Conservation (phyloP, 2,329 filamentous ascomycete genomes). For the Orbilia brochopaga region DNA sequence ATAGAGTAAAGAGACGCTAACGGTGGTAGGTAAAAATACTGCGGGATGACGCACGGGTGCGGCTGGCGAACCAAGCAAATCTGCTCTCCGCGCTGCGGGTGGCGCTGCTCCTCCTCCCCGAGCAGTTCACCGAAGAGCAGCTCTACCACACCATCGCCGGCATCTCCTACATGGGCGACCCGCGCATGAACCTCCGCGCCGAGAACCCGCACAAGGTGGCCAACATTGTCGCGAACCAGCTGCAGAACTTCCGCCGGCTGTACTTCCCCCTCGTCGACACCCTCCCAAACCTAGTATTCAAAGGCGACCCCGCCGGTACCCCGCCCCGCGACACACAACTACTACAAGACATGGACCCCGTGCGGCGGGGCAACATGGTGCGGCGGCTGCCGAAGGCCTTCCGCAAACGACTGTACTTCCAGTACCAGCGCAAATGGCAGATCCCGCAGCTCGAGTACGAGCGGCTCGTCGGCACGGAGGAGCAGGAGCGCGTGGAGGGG, state of each 20-base stretch:
- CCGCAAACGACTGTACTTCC: slow-evolving; percentile 87
- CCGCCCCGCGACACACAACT: slow-evolving; percentile 67
- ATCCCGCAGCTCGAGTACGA: slow-evolving; percentile 85
- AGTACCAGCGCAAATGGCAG: slow-evolving; percentile 87
- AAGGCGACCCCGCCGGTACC: slow-evolving; percentile 65
- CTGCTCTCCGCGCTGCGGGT: slow-evolving; percentile 89
- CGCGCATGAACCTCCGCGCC: slow-evolving; percentile 88
- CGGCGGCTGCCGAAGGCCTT: slow-evolving; percentile 85
- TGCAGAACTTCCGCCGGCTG: slow-evolving; percentile 86
- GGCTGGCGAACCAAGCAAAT: slow-evolving; percentile 94
- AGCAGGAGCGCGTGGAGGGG: slow-evolving; percentile 73
- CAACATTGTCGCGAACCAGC: slow-evolving; percentile 92
- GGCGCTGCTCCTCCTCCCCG: slow-evolving; percentile 82
- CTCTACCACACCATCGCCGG: slow-evolving; percentile 90
- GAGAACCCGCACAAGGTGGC: slow-evolving; percentile 91
- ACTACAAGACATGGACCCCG: slow-evolving; percentile 88
- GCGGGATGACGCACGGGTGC: slow-evolving; percentile 87
- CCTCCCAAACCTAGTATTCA: slow-evolving; percentile 83
- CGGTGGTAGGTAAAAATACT: slow-evolving; percentile 76
- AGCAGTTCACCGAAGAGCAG: slow-evolving; percentile 81
- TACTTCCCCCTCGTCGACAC: slow-evolving; percentile 89
- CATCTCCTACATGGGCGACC: slow-evolving; percentile 92
- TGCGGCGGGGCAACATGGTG: slow-evolving; percentile 94
- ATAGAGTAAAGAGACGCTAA: background rate
- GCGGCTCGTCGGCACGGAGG: slow-evolving; percentile 77